Percentiles rank a stretch among this genome's conserved stretches.
These are phyloP conservation scores for Botrytis deweyae DNA, from an alignment of 2,329 filamentous ascomycete species.

Conservation along the genomic window DNA sequence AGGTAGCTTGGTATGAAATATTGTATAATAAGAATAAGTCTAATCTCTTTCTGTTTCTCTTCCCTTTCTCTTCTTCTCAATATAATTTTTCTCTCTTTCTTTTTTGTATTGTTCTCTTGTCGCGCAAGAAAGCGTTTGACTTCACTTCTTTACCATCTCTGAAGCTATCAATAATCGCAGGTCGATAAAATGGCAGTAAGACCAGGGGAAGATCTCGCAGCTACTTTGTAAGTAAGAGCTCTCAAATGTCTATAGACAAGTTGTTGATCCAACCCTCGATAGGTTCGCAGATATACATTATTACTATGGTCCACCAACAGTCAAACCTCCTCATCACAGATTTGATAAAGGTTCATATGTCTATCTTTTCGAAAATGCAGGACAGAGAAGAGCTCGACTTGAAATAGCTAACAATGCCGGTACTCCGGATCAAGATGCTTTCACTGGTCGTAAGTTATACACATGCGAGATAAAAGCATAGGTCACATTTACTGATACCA, in stretches of 20 bases:
- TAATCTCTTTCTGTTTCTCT: background rate
- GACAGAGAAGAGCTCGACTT: conserved; percentile 64
- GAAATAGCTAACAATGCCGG: conserved; percentile 76
- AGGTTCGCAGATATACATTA: conserved; percentile 81
- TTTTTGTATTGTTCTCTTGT: background rate
- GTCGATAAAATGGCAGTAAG: conserved; percentile 46
- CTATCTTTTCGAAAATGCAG: conserved; percentile 74
- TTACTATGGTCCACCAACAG: conserved; percentile 67
- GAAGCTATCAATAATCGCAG: conserved; percentile 19
- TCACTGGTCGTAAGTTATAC: conserved; percentile 65
- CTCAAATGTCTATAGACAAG: conserved; percentile 31
- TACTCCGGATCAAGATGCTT: conserved; percentile 74
- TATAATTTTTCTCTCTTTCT: background rate
- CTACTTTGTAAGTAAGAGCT: conserved; percentile 48
- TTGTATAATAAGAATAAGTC: conserved; percentile 7
- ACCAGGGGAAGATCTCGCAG: conserved; percentile 52
- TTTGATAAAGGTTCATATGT: conserved; percentile 80
- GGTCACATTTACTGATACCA: conserved; percentile 16
- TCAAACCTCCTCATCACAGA: conserved; percentile 71
- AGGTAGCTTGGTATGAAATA: conserved; percentile 7
- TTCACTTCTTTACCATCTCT: conserved; percentile 1
- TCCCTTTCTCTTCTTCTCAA: background rate
- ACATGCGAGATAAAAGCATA: conserved; percentile 9
- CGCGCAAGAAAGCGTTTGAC: conserved; percentile 3
- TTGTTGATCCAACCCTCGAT: conserved; percentile 24